Base-by-base conservation (phyloP, 495 filamentous ascomycete species). In the Tirmania nivea region DNA sequence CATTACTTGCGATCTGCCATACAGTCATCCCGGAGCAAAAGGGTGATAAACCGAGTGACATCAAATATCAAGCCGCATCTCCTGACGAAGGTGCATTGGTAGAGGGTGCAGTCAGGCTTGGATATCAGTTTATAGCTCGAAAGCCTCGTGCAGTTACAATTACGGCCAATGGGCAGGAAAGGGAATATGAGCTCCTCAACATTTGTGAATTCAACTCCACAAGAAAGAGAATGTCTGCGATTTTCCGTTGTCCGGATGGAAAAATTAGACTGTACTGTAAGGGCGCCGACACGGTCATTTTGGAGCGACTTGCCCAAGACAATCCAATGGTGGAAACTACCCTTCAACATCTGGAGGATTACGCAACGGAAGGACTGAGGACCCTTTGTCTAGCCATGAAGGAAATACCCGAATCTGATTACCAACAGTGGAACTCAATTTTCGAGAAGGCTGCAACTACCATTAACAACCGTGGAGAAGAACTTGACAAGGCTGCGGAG, bases 181-280 rank as follows among this genome's bases (percentile, higher is more conserved):
- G 74, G 21, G 81, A 94, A 62, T 96, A 90, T 61, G 90, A 99
- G 62, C 73, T 99, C 34, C 69, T 99, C 50, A 88, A 89, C 14
- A 87, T 99, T 34, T 93, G 88, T 66, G 92, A 99, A 67, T 99
- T 99, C 73, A 96, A 99, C 69, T 96, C 90, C 2, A 93, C 92
- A 17, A 72, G 92, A 51, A 99, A 99, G 69, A 74, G 92, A 50
- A 99, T 99, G 92, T 95, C 90, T 4, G 84, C 88, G 8, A 89
- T 99, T 57, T 92, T 87, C 71, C 78, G 90, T 25, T 94, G 90
- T 62, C 92, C 92, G 0, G 92, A 99, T 69, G 92, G 90, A 52
- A 94, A 87, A 68, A 78, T 99, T 51, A 74, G 89, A 37, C 78
- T 83, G 57, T 99, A 94, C 64, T 87, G 81, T 69, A 99, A 99